Evolutionary conservation across 164 flowering plant species (phyloP).

Genomic region (Annona squamosa): DNA sequence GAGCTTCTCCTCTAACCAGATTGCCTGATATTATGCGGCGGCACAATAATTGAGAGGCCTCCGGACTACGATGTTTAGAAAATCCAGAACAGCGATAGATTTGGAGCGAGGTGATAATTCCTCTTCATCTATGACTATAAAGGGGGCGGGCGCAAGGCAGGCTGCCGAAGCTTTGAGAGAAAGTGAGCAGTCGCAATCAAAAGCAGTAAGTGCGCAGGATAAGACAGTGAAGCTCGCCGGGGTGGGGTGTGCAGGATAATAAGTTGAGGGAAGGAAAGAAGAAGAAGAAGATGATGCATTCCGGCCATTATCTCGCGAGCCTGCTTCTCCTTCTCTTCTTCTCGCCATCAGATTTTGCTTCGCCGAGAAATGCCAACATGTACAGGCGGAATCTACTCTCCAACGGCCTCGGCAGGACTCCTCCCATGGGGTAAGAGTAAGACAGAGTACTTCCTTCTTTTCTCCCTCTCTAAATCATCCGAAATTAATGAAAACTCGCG

Average conservation of each 20-base stretch:
- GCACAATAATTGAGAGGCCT: too few species aligned
- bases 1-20: too few species aligned
- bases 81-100: too few species aligned
- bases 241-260: too few species aligned
- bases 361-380: not conserved
- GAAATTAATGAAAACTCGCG: not conserved
- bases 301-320: not conserved
- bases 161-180: too few species aligned
- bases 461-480: not conserved
- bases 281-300: not conserved
- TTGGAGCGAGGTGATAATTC: too few species aligned
- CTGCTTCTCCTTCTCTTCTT: constrained; percentile 1
- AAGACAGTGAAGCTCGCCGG: not conserved
- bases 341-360: not conserved
- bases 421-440: constrained; percentile 36
- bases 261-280: not conserved
- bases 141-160: too few species aligned
- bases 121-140: too few species aligned
- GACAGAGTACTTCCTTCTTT: not conserved
- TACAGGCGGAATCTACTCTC: constrained; percentile 18
- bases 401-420: constrained; percentile 33
- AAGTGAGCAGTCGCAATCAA: too few species aligned
- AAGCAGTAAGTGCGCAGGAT: not conserved
- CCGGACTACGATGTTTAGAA: too few species aligned
- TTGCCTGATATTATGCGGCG: too few species aligned